A percentile compares a stretch with the other conserved stretches of the same genome.
Conservation (phyloP, 2,329 filamentous ascomycete genomes). For the Trichoderma afroharzianum region DNA sequence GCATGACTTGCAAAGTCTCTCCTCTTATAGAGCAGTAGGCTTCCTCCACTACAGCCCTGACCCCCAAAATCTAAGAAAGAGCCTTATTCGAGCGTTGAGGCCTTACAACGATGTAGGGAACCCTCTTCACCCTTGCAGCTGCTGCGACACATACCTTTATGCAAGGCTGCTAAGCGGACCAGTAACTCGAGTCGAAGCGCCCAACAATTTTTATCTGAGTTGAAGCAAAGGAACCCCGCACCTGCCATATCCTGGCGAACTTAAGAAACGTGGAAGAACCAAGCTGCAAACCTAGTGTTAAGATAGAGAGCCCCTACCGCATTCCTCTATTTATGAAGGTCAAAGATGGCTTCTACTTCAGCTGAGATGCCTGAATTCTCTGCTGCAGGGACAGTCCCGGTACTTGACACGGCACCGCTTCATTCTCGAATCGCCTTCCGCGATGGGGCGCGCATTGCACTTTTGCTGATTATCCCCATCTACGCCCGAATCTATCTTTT, state of each 20-base stretch:
- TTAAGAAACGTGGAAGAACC: not conserved
- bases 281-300: not conserved
- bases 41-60: no score
- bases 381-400: not conserved
- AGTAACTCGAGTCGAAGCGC: not conserved
- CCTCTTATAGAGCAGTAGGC: no score
- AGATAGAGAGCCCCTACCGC: not conserved
- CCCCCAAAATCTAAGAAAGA: no score
- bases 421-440: not conserved
- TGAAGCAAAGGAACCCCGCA: not conserved
- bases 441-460: not conserved
- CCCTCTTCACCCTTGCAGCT: not conserved
- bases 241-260: not conserved
- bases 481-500: not conserved
- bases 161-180: not conserved
- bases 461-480: not conserved
- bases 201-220: not conserved
- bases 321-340: not conserved
- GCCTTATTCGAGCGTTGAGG: no score
- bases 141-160: not conserved
- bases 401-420: not conserved
- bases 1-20: no score
- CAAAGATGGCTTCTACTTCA: not conserved
- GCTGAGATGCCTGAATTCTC: not conserved
- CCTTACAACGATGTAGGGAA: no score